phyloP scores from a whole-genome alignment of 371 early-diverging fungal genomes.

The Zopfochytrium polystomum region DNA sequence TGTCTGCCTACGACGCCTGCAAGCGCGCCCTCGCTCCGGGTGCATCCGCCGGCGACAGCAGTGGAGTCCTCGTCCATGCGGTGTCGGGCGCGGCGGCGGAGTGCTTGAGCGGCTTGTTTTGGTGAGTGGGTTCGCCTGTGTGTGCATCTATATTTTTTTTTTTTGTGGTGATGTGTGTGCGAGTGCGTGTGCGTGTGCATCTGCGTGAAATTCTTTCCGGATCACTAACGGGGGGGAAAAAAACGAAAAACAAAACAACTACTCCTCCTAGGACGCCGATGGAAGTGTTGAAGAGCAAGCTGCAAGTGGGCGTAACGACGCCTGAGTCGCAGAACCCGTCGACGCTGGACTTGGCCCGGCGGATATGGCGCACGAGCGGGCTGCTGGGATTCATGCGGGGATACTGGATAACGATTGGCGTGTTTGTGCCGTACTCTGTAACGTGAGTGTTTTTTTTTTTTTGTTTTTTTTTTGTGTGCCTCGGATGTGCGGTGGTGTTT shows the following conservation, averaged over 20 bases:
- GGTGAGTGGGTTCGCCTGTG: constrained; percentile 28
- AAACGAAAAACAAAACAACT: no score
- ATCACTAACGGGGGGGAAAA: no score
- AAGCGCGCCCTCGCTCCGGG: constrained; percentile 41
- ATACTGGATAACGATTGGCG: constrained; percentile 66
- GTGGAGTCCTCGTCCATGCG: constrained; percentile 33
- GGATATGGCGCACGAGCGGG: constrained; percentile 59
- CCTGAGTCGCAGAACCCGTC: not conserved
- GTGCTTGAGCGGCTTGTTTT: constrained; percentile 38
- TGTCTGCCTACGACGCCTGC: constrained; percentile 65
- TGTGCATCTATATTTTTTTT: not conserved
- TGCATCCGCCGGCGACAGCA: constrained; percentile 3
- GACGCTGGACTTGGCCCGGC: constrained; percentile 34
- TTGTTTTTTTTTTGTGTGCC: no score
- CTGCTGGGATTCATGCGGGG: constrained; percentile 69
- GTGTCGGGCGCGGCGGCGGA: constrained; percentile 41
- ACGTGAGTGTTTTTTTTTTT: no score
- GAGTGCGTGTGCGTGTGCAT: no score
- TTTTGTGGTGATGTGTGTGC: constrained; percentile 3
- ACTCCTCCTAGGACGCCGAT: constrained; percentile 65
- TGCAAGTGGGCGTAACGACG: constrained; percentile 53
- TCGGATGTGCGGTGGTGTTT: constrained; percentile 21
- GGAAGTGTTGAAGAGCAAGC: constrained; percentile 75
- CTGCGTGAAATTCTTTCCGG: no score
- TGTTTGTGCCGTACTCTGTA: constrained; percentile 68